Evolutionary conservation across 441 rosid genomes (phyloP).

Genomic region (Hypseocharis bilobata): DNA sequence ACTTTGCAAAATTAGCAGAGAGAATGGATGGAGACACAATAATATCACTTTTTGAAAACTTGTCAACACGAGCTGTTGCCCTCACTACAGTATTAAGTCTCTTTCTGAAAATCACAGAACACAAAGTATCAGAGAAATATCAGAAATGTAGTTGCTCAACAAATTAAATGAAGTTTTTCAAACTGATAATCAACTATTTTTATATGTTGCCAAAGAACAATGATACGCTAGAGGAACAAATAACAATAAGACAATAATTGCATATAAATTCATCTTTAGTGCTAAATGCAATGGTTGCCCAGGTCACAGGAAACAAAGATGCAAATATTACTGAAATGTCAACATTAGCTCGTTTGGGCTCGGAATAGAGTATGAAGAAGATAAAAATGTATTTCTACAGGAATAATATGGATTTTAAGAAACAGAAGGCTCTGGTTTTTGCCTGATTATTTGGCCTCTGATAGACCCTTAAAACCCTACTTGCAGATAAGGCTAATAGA

Average conservation of each 20-base stretch:
- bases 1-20: constrained; percentile 78
- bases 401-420: neutral
- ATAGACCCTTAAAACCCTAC: neutral
- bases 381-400: no score
- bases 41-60: constrained; percentile 76
- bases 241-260: neutral
- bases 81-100: constrained; percentile 43
- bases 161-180: neutral
- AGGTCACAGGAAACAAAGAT: neutral
- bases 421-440: neutral
- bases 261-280: neutral
- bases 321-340: neutral
- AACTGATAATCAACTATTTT: neutral
- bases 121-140: constrained; percentile 13
- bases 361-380: neutral
- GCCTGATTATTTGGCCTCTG: neutral
- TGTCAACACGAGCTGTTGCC: constrained; percentile 76
- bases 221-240: neutral
- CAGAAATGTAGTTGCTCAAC: constrained; percentile 11
- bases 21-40: constrained; percentile 87
- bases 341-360: neutral
- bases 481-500: neutral
- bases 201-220: neutral
- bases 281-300: neutral
- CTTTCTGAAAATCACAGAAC: constrained; percentile 37